Evolutionary conservation across 352 stramenopile genomes (phyloP).

Genomic region (Pythium coloratum): DNA sequence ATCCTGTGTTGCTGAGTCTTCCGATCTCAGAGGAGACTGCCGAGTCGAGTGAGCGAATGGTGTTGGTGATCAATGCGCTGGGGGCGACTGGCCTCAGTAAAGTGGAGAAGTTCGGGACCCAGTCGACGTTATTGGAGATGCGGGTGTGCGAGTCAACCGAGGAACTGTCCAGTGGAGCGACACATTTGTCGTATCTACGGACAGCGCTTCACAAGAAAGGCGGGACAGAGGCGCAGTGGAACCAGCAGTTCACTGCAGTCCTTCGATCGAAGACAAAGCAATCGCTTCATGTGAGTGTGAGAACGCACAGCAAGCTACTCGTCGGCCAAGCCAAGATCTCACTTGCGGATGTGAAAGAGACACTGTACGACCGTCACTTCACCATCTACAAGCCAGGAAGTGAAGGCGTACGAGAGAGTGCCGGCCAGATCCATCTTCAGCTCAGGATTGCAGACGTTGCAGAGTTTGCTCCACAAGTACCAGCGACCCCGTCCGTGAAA

Average conservation of each 20-base stretch:
- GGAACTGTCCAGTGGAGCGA: conserved; percentile 13
- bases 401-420: conserved; percentile 22
- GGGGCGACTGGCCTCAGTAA: conserved; percentile 58
- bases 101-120: conserved; percentile 75
- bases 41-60: conserved; percentile 26
- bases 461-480: background rate
- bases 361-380: conserved; percentile 70
- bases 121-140: conserved; percentile 74
- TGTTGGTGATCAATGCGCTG: conserved; percentile 62
- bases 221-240: conserved; percentile 80
- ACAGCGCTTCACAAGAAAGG: conserved; percentile 80
- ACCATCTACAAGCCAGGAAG: conserved; percentile 35
- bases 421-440: conserved; percentile 66
- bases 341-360: conserved; percentile 40
- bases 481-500: background rate
- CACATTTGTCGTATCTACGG: conserved; percentile 38
- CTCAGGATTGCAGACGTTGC: conserved; percentile 57
- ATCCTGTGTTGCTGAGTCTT: conserved; percentile 47
- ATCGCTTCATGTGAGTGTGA: conserved; percentile 51
- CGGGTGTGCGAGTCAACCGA: conserved; percentile 31
- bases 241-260: conserved; percentile 68
- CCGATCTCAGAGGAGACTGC: conserved; percentile 27
- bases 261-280: conserved; percentile 59
- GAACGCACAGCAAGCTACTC: conserved; percentile 64
- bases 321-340: conserved; percentile 59